These are phyloP conservation scores for Podospora fimiseda DNA, from an alignment of 495 filamentous ascomycete species.

Conservation along the genomic window DNA sequence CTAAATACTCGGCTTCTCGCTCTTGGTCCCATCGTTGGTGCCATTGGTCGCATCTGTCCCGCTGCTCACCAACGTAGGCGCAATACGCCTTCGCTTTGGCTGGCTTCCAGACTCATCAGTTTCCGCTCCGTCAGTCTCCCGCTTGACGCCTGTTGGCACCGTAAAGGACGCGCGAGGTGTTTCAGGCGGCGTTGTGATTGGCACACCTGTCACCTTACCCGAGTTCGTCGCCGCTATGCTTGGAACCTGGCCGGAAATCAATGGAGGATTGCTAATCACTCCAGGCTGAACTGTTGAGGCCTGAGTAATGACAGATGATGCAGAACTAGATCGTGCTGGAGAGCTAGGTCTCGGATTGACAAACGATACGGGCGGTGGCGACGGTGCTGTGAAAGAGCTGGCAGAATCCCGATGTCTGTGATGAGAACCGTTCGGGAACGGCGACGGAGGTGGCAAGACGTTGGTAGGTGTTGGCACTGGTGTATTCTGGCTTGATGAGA, in stretches of 20 bases:
- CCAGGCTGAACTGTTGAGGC: constrained; percentile 27
- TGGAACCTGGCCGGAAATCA: constrained; percentile 66
- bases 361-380: constrained; percentile 44
- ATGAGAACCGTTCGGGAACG: constrained; percentile 36
- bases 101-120: constrained; percentile 40
- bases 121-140: constrained; percentile 51
- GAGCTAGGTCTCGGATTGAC: constrained; percentile 57
- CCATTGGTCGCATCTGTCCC: constrained; percentile 1
- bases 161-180: constrained; percentile 56
- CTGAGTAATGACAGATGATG: constrained; percentile 71
- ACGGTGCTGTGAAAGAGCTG: constrained; percentile 49
- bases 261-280: constrained; percentile 67
- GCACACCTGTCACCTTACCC: constrained; percentile 46
- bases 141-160: constrained; percentile 49
- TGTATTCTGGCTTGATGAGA: constrained; percentile 52
- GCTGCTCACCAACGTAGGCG: constrained; percentile 58
- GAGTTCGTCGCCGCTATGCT: constrained; percentile 65
- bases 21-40: background rate
- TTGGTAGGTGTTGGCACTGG: constrained; percentile 60
- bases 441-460: constrained; percentile 51
- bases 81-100: constrained; percentile 69
- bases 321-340: constrained; percentile 76
- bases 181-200: constrained; percentile 72
- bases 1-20: constrained; percentile 18
- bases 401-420: constrained; percentile 47